Evolutionary conservation across 768 basidiomycete species (phyloP), one percentile per base, ranked within the genome.

Genomic region (Neoboletus subvelutipes): DNA sequence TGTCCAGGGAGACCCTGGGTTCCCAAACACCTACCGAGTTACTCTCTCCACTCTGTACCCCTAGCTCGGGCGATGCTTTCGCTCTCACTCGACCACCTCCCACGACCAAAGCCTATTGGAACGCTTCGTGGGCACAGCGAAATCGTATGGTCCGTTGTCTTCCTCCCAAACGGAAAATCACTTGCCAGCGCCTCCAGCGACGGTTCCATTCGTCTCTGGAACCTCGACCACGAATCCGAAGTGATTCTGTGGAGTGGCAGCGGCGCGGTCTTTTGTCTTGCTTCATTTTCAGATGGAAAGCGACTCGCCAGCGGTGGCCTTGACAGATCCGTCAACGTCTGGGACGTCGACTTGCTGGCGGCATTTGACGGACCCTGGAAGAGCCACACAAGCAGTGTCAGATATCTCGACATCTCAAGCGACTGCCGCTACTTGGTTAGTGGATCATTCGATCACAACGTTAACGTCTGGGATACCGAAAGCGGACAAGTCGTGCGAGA

Each of bases 401-500:
- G 67, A 56, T 68, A 66, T 50, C 59, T 68, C 17, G 67, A 68
- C 53, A 39, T 68, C 47, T 68, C 67, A 43, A 61, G 55, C 24
- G 68, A 70, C 66, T 59, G 66, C 41, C 66, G 64, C 52, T 68
- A 68, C 68, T 20, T 68, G 36, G 61, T 52, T 6, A 69, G 69
- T 36, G 68, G 68, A 59, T 69, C 69, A 46, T 68, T 71, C 56
- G 68, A 69, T 69, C 67, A 69, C 64, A 69, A 60, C 20, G 45
- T 71, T 34, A 71, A 66, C 62, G 12, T 69, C 45, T 69, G 69
- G 69, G 60, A 71, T 58, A 66, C 69, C 53, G 53, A 58, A 64
- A 69, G 49, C 33, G 67, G 69, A 52, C 51, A 45, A 47, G 40
- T 68, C 53, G 61, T 68, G 52, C 63, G 59, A 58, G 56, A 68